Base-by-base conservation (phyloP, 805 yeast species). In the Wickerhamiella domercqiae region DNA sequence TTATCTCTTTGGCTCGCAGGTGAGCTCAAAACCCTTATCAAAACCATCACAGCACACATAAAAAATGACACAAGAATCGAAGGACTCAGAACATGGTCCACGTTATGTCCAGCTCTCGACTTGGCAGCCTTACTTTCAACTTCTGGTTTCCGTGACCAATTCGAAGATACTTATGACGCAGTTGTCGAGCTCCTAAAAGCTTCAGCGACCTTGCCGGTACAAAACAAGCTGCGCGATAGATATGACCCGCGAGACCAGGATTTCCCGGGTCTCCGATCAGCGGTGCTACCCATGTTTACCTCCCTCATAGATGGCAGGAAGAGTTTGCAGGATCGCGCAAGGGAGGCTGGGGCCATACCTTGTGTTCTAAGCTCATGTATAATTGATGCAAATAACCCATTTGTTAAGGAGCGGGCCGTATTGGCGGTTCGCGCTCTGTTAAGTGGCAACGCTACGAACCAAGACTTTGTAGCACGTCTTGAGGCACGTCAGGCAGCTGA, bases 371-470 rank as follows among this genome's bases (percentile, higher is more conserved):
- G 86, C 5, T 78, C 76, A 44, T 86, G 96, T 59, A 71, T 78
- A 29, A 74, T 90, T 36, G 97, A 87, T 54, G 76, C 75, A 32
- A 73, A 80, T 52, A 93, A 90, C 54, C 97, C 96, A 0, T 87
- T 68, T 48, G 48, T 60, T 40, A 51, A 82, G 46, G 98, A 87
- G 51, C 62, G 87, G 42, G 69, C 93, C 1, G 79, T 90, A 24
- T 59, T 87, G 5, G 82, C 95, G 50, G 53, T 90, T 21, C 71
- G 76, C 49, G 75, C 74, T 42, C 56, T 84, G 22, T 57, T 87
- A 13, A 68, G 70, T 18, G 64, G 68, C 7, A 90, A 90, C 48
- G 50, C 46, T 3, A 64, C 61, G 34, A 90, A 87, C 54, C 96
- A 87, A 56, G 63, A 67, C 1, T 73, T 84, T 53, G 84, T 87